Evolutionary conservation across 306 rosid genomes (phyloP), one percentile per base, ranked within the genome.

Genomic region (Heteromeles arbutifolia): DNA sequence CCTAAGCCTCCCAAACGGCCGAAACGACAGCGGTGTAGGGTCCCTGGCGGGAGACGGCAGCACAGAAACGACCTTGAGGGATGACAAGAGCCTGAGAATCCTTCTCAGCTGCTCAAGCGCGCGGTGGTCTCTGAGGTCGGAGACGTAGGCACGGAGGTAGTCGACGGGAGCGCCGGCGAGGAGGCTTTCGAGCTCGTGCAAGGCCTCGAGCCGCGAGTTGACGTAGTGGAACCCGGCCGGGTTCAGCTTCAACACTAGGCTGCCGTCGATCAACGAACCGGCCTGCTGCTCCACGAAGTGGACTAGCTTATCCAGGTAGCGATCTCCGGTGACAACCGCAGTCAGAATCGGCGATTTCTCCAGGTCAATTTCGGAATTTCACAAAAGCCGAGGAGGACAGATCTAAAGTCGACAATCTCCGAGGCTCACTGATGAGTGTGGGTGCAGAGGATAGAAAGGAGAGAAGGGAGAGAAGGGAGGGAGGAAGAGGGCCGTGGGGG

Each of bases 101-200:
- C 98, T 77, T 2, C 97, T 89, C 45, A 95, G 93, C 85, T 95
- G 95, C 87, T 95, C 98, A 26, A 95, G 92, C 37, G 98, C 97
- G 44, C 98, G 98, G 90, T 95, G 96, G 74, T 95, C 98, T 24
- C 98, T 97, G 65, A 95, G 97, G 93, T 95, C 98, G 25, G 97
- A 90, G 6, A 95, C 88, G 67, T 95, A 95, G 18, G 98, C 97
- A 14, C 98, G 88, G 54, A 95, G 91, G 71, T 95, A 95, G 64
- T 95, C 98, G 3, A 95, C 92, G 4, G 98, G 98, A 44, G 98
- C 97, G 3, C 96, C 97, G 54, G 88, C 69, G 3, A 95, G 88
- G 52, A 95, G 92, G 80, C 88, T 85, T 77, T 95, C 97, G 10
- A 95, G 84, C 82, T 95, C 98, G 63, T 85, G 83, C 76, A 95